These are phyloP conservation scores for Kurtzmaniella quercitrusa DNA, from an alignment of 1,139 yeast genomes.

Conservation along the genomic window DNA sequence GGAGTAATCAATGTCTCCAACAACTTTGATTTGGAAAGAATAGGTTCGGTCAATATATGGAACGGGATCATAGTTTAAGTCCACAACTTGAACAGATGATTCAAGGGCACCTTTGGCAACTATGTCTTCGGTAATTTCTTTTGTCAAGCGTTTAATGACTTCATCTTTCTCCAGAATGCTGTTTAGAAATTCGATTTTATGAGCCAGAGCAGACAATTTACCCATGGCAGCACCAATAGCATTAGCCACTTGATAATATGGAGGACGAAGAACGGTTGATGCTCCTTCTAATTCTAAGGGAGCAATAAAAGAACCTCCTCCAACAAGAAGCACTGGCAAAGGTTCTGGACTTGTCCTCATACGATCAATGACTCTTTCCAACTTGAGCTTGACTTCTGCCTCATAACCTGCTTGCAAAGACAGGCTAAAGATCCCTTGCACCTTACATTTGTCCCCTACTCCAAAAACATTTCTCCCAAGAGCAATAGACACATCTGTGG, in stretches of 20 bases:
- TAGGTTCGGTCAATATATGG: constrained; percentile 34
- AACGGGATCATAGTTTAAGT: constrained; percentile 28
- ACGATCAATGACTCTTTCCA: constrained; percentile 31
- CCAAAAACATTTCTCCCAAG: constrained; percentile 6
- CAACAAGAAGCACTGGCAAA: constrained; percentile 37
- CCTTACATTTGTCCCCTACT: constrained; percentile 12
- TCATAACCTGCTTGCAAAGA: constrained; percentile 11
- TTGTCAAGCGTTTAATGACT: constrained; percentile 18
- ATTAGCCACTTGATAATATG: constrained; percentile 36
- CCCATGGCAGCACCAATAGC: constrained; percentile 48
- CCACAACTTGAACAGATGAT: constrained; percentile 24
- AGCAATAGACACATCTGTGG: constrained; percentile 33
- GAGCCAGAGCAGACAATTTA: constrained; percentile 25
- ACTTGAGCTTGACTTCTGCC: constrained; percentile 18
- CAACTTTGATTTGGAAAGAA: constrained; percentile 29
- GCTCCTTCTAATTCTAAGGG: constrained; percentile 34
- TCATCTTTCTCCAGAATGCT: constrained; percentile 16
- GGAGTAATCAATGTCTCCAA: constrained; percentile 37
- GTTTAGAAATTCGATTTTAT: constrained; percentile 13
- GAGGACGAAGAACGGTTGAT: constrained; percentile 32
- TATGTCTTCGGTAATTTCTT: constrained; percentile 17
- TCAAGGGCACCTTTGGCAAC: constrained; percentile 27
- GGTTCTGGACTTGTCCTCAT: constrained; percentile 41
- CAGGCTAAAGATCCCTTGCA: constrained; percentile 7
- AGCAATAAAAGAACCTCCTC: constrained; percentile 41